phyloP scores from a whole-genome alignment of 345 rosid genomes.

The Sonneratia caseolaris region DNA sequence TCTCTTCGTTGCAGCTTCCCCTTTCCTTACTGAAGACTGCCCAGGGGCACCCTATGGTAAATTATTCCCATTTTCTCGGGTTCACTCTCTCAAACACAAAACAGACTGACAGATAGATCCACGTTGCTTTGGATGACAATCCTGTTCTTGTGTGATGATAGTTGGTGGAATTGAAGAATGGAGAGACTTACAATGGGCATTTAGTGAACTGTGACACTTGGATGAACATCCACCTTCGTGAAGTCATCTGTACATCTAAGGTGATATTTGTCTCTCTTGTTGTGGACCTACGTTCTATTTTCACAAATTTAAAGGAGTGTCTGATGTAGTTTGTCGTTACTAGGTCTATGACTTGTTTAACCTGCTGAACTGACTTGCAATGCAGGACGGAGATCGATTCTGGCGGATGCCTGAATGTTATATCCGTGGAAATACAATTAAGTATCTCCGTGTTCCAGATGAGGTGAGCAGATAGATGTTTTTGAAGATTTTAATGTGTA shows the following conservation, averaged over 20 bases:
- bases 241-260: constrained; percentile 98
- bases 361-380: not conserved
- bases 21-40: constrained; percentile 74
- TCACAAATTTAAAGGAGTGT: not conserved
- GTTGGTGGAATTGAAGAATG: constrained; percentile 95
- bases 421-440: constrained; percentile 95
- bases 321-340: not conserved
- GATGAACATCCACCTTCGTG: constrained; percentile 98
- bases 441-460: constrained; percentile 98
- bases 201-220: constrained; percentile 91
- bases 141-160: constrained; percentile 12
- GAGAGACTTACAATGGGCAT: constrained; percentile 97
- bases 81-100: not conserved
- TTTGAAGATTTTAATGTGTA: not conserved
- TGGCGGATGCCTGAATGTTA: constrained; percentile 99
- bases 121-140: not conserved
- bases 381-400: constrained; percentile 97
- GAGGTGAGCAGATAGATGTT: constrained; percentile 38
- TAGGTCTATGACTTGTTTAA: not conserved
- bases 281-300: not conserved
- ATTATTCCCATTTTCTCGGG: constrained; percentile 1
- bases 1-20: constrained; percentile 48
- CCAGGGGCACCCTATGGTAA: constrained; percentile 80
- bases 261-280: constrained; percentile 18
- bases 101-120: not conserved